Conservation (phyloP, 1,284 basidiomycete genomes). For the Xerocomus amazonicus region DNA sequence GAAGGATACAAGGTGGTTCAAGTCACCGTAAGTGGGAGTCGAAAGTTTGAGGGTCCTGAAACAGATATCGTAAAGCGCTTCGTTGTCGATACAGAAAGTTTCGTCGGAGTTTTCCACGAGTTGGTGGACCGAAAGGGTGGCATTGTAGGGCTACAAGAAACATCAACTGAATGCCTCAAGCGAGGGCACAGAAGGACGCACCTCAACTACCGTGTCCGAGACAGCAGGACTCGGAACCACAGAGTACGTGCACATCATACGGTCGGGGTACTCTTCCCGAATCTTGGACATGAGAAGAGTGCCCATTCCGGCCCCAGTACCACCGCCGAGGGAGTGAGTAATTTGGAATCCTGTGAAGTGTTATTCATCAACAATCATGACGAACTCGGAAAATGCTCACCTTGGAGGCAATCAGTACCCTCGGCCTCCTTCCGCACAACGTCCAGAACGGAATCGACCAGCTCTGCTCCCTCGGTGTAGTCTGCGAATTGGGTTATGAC, state of each 20-base stretch:
- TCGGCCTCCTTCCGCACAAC: constrained; percentile 89
- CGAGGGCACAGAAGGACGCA: constrained; percentile 27
- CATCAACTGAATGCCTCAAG: constrained; percentile 2
- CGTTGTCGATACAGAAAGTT: constrained; percentile 97
- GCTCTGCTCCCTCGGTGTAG: constrained; percentile 94
- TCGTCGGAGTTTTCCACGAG: constrained; percentile 96
- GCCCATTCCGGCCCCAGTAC: constrained; percentile 93
- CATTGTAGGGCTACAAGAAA: constrained; percentile 80
- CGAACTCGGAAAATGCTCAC: constrained; percentile 35
- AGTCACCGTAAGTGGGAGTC: constrained; percentile 92
- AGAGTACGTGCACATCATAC: constrained; percentile 98
- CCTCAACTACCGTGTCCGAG: constrained; percentile 96
- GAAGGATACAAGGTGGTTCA: constrained; percentile 95
- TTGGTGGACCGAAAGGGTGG: constrained; percentile 92
- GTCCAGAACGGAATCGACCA: constrained; percentile 91
- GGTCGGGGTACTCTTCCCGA: constrained; percentile 90
- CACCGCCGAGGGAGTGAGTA: constrained; percentile 95
- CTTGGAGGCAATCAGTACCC: constrained; percentile 90
- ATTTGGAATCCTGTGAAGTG: constrained; percentile 80
- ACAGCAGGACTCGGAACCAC: constrained; percentile 95
- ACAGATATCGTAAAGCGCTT: constrained; percentile 98
- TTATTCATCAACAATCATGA: neutral
- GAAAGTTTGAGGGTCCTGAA: constrained; percentile 94
- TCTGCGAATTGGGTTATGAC: constrained; percentile 42
- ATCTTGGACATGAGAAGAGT: constrained; percentile 90